Evolutionary conservation across 164 flowering plant genomes (phyloP).

Genomic region (Amborella trichopoda): DNA sequence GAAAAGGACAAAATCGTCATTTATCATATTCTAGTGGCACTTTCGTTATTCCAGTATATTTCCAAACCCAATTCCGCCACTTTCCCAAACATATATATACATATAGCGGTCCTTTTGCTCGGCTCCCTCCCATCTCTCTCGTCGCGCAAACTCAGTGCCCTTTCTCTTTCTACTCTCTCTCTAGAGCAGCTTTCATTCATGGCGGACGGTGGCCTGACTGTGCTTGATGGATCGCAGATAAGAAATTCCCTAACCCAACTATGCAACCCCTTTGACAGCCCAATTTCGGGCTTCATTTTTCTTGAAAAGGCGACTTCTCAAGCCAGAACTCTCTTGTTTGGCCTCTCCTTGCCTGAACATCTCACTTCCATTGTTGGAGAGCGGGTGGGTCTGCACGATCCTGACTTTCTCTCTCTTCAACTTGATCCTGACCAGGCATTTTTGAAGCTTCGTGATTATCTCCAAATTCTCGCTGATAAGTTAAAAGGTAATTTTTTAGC

Average conservation of each 20-base stretch:
- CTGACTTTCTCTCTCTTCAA: slow-evolving; percentile 12
- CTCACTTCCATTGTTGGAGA: slow-evolving; percentile 34
- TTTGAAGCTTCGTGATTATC: slow-evolving; percentile 17
- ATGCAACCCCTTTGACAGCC: slow-evolving; percentile 11
- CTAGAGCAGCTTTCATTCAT: too few relatives aligned
- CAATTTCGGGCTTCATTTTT: slow-evolving; percentile 31
- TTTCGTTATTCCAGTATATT: too few relatives aligned
- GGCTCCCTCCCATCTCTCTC: too few relatives aligned
- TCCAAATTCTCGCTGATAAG: slow-evolving; percentile 50
- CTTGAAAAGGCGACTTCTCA: slow-evolving; percentile 37
- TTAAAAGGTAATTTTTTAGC: slow-evolving; percentile 53
- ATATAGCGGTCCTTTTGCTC: too few relatives aligned
- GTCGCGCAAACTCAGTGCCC: too few relatives aligned
- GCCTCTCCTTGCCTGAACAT: slow-evolving; percentile 40
- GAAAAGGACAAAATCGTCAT: too few relatives aligned
- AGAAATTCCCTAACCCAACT: slow-evolving; percentile 5
- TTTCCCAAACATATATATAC: too few relatives aligned
- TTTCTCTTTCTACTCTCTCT: too few relatives aligned
- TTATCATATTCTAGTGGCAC: too few relatives aligned
- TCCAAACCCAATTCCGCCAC: too few relatives aligned
- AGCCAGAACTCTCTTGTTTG: slow-evolving; percentile 28
- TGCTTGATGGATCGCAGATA: slow-evolving; percentile 52
- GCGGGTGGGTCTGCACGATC: slow-evolving; percentile 24
- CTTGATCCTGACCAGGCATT: slow-evolving; percentile 25
- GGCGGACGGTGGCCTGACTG: slow-evolving; percentile 36